Evolutionary conservation across 495 filamentous ascomycete genomes (phyloP), one percentile per base, ranked within the genome.

Genomic region (Bacidia gigantensis): DNA sequence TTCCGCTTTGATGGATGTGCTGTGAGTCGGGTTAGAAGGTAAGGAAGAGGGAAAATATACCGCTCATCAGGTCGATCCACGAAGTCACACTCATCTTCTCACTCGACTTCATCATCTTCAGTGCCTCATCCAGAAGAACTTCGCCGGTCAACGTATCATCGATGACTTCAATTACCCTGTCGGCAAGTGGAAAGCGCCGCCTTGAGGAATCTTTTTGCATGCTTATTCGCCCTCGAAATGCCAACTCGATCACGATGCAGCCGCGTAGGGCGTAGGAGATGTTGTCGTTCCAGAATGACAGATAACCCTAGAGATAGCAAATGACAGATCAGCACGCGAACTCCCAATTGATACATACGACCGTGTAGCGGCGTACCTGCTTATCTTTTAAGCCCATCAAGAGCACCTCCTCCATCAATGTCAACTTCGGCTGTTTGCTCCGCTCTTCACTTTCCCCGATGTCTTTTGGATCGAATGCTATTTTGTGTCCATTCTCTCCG

Each of bases 261-360:
- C 92, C 92, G 63, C 92, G 83, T 55, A 98, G 73, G 53, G 92
- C 92, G 67, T 98, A 98, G 25, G 89, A 95, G 54, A 98, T 98
- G 68, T 98, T 97, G 68, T 98, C 92, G 65, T 98, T 98, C 92
- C 92, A 98, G 70, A 97, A 97, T 7, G 93, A 97, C 54, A 97
- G 81, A 67, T 97, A 95, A 56, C 92, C 92, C 87, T 95, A 60
- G 56, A 14, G 7, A 14, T 14, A 14, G 41, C 46, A 43, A 50
- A 55, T 65, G 58, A 68, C 61, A 57, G 38, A 54, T 56, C 49
- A 46, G 29, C 24, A 42, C 26, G 35, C 12, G 26, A 21, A 46
- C 39, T 43, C 29, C n/a, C 21, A 29, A 50, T 32, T 3, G n/a
- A 25, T 3, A n/a, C 20, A n/a, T 17, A 25, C 45, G 17, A 18